Evolutionary conservation across 495 filamentous ascomycete species (phyloP).

Genomic region (Apodospora peruviana): DNA sequence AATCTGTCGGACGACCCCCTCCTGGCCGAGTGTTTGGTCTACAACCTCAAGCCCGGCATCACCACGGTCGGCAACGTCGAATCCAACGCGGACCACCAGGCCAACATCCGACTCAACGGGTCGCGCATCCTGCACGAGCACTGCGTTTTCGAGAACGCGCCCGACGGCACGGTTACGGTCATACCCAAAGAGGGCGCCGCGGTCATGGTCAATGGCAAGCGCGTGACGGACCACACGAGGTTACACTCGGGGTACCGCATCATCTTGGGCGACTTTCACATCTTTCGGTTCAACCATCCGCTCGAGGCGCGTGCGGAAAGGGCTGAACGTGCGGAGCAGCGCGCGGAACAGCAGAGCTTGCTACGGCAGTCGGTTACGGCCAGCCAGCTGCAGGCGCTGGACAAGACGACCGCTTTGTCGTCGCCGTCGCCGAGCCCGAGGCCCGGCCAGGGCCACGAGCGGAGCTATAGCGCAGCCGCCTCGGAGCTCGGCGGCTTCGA

Average conservation of each 20-base stretch:
- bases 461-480: conserved; percentile 66
- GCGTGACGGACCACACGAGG: conserved; percentile 74
- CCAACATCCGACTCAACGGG: conserved; percentile 90
- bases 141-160: conserved; percentile 83
- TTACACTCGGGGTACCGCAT: conserved; percentile 89
- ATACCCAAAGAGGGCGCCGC: conserved; percentile 84
- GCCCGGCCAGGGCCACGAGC: conserved; percentile 72
- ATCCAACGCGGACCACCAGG: conserved; percentile 63
- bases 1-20: conserved; percentile 96
- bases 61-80: conserved; percentile 93
- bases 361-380: conserved; percentile 84
- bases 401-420: too few species aligned
- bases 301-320: conserved; percentile 91
- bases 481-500: conserved; percentile 60
- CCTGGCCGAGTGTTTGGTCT: conserved; percentile 92
- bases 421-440: conserved; percentile 56
- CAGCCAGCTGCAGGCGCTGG: conserved; percentile 59
- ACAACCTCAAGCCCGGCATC: conserved; percentile 93
- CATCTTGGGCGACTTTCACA: conserved; percentile 97
- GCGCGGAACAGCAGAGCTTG: conserved; percentile 50
- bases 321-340: conserved; percentile 53
- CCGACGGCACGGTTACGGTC: conserved; percentile 84
- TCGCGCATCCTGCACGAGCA: conserved; percentile 88
- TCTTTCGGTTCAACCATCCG: conserved; percentile 97
- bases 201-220: conserved; percentile 95